Conservation (phyloP, 345 rosid species). For the Theobroma cacao region DNA sequence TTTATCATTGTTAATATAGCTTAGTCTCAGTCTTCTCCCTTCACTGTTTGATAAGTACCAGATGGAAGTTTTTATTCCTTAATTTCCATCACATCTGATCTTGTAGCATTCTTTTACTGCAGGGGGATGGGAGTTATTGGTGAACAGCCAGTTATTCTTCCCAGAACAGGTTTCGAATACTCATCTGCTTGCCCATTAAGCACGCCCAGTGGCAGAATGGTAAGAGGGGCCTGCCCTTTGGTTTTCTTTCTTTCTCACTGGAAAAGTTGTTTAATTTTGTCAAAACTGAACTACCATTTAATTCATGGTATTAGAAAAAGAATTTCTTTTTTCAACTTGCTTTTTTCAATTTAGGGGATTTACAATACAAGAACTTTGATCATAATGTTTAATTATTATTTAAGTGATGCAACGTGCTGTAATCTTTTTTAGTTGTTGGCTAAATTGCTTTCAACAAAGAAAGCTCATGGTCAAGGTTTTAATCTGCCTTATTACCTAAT, state of each 20-base stretch:
- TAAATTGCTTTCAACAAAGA: background rate
- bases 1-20: background rate
- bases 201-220: slow-evolving; percentile 73
- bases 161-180: slow-evolving; percentile 65
- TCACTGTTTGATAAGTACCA: background rate
- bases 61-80: background rate
- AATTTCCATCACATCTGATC: slow-evolving; percentile 4
- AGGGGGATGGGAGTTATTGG: slow-evolving; percentile 79
- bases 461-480: background rate
- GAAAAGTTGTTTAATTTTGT: background rate
- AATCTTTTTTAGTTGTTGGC: background rate
- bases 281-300: background rate
- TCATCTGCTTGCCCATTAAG: slow-evolving; percentile 75
- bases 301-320: background rate
- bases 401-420: background rate
- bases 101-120: background rate
- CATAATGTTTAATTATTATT: background rate
- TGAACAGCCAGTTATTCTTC: slow-evolving; percentile 78
- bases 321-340: background rate
- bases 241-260: slow-evolving; percentile 2
- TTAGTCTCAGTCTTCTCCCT: background rate
- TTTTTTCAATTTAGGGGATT: background rate
- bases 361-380: background rate
- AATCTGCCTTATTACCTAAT: background rate
- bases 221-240: slow-evolving; percentile 15